A percentile compares a stretch with the other conserved stretches of the same genome.
These are phyloP conservation scores for Hammondia hammondi DNA, from an alignment of 169 alveolate genomes.

Conservation along the genomic window DNA sequence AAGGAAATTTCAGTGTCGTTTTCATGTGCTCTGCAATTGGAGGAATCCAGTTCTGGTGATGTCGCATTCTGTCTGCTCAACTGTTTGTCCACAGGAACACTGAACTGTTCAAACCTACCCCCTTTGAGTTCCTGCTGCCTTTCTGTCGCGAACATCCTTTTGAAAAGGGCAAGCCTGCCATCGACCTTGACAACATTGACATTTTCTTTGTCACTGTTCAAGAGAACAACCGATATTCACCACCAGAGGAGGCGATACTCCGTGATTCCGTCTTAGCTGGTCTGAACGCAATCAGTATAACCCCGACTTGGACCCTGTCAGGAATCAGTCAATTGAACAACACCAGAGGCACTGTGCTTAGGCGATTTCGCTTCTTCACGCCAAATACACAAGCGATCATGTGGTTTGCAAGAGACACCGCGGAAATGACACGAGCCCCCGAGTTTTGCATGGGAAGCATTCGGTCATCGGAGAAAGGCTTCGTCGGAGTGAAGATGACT, in stretches of 20 bases:
- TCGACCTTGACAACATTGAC: not conserved
- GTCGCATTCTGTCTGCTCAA: not conserved
- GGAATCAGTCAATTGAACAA: not conserved
- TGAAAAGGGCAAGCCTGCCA: not conserved
- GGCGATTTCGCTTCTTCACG: not conserved
- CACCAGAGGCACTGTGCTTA: not conserved
- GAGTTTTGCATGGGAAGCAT: slow-evolving; percentile 17
- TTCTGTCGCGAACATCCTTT: not conserved
- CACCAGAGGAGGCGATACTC: not conserved
- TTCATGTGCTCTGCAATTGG: no score
- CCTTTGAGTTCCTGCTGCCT: not conserved
- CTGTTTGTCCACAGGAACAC: not conserved
- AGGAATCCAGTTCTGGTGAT: not conserved
- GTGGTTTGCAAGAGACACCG: not conserved
- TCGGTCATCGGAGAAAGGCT: not conserved
- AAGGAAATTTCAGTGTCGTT: no score
- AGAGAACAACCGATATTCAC: slow-evolving; percentile 12
- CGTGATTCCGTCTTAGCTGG: not conserved
- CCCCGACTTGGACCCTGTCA: not conserved
- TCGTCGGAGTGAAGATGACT: not conserved
- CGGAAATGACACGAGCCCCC: not conserved
- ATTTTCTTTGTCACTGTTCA: slow-evolving; percentile 1
- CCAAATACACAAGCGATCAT: slow-evolving; percentile 9
- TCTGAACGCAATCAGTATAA: not conserved
- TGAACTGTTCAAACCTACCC: slow-evolving; percentile 4